Percentiles rank a stretch among this genome's conserved stretches.
phyloP scores from a whole-genome alignment of 2,329 filamentous ascomycete species.

The Ilyonectria destructans region DNA sequence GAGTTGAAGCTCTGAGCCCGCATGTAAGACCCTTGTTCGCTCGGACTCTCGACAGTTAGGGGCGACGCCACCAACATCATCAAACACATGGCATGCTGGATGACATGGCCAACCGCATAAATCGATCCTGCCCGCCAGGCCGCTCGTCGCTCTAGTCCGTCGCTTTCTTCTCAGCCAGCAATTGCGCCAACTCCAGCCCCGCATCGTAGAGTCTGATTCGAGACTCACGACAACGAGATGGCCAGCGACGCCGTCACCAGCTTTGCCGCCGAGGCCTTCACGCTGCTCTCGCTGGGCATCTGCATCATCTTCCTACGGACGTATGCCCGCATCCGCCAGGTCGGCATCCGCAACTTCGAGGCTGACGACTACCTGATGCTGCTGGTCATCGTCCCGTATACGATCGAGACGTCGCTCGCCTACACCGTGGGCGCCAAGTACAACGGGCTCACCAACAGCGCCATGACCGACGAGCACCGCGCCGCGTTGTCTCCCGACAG shows the following conservation, averaged over 20 bases:
- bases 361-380: constrained; percentile 67
- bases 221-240: constrained; percentile 19
- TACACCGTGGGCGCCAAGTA: constrained; percentile 58
- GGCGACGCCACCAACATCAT: not conserved
- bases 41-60: not conserved
- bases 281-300: constrained; percentile 66
- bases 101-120: constrained; percentile 3
- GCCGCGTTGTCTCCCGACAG: constrained; percentile 57
- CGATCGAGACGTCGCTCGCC: constrained; percentile 49
- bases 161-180: not conserved
- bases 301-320: constrained; percentile 65
- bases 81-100: not conserved
- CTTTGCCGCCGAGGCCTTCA: constrained; percentile 51
- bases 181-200: not conserved
- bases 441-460: constrained; percentile 65
- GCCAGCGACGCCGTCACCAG: constrained; percentile 1
- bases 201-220: not conserved
- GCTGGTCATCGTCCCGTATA: constrained; percentile 44
- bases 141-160: too few relatives aligned
- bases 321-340: constrained; percentile 62
- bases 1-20: not conserved
- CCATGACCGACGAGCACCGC: constrained; percentile 66
- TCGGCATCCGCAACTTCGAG: constrained; percentile 52
- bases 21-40: not conserved
- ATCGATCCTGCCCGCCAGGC: constrained; percentile 9